phyloP scores from a whole-genome alignment of 139 green algal species.

The Chlorella sp. region DNA sequence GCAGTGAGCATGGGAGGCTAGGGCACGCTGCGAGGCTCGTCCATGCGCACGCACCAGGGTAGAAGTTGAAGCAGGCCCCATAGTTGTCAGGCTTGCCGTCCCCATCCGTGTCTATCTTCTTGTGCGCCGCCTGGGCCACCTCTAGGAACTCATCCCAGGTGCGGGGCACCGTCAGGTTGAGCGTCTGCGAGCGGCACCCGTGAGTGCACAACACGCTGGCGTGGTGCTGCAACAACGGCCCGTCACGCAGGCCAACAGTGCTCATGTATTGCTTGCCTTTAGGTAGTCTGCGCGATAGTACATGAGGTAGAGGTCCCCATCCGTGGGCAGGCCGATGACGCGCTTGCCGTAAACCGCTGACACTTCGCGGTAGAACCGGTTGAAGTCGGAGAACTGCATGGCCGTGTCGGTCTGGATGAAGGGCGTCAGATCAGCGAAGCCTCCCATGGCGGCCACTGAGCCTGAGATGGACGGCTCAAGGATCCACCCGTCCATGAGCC shows the following conservation, averaged over 20 bases:
- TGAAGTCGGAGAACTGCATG: background rate
- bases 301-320: slow-evolving; percentile 18
- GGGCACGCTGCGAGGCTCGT: background rate
- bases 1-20: background rate
- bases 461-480: no score
- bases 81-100: background rate
- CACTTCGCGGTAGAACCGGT: slow-evolving; percentile 1
- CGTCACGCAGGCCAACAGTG: background rate
- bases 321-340: slow-evolving; percentile 9
- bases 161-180: background rate
- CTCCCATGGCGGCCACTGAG: no score
- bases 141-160: background rate
- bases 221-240: background rate
- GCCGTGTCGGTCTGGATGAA: no score
- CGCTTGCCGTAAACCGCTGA: background rate
- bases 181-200: background rate
- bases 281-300: slow-evolving; percentile 17
- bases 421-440: no score
- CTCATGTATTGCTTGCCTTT: background rate
- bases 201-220: background rate
- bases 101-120: background rate
- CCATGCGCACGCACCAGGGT: background rate
- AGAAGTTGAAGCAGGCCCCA: background rate
- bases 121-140: background rate
- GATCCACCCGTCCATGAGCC: no score